Base-by-base conservation (phyloP, 1,139 yeast species). In the Suhomyces maxii region DNA sequence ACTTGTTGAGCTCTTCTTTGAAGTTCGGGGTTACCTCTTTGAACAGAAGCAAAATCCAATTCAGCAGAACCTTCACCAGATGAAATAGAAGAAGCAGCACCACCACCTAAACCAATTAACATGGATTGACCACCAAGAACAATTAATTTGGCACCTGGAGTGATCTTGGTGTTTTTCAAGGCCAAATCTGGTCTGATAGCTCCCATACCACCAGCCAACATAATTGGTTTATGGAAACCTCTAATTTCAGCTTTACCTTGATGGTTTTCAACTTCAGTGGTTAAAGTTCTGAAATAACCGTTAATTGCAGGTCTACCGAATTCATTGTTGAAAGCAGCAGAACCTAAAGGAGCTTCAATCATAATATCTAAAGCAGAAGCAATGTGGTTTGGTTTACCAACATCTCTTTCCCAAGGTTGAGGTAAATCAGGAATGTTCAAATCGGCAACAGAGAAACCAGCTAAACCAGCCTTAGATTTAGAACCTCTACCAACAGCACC, bases 401-500 rank as follows among this genome's bases (percentile, higher is more conserved):
- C 79, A 51, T 74, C 64, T 53, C 83, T 63, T 69, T 95, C 99
- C 99, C 99, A 95, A 31, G 98, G 97, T 71, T 91, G 98, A 51
- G 77, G 79, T 60, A 84, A 80, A 28, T 76, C 82, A 40, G 99
- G 99, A 57, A 95, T 91, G 54, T 83, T 77, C 64, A 95, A 79
- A 68, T 95, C 99, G 39, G 96, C 85, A 13, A 90, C 97, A 8
- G 96, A 81, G 68, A 84, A 95, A 7, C 99, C 99, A 45, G 96
- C 79, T 54, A 95, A 77, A 46, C 99, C 99, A 60, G 98, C 96
- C 70, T 93, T 93, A 37, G 98, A 83, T 68, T 89, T 89, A 26
- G 99, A 93, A 44, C 99, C 99, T 67, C 97, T 83, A 53, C 99
- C 99, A 18, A 93, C 97, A 28, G 99, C 99, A 71, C 98, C 99